These are phyloP conservation scores for Akebia trifoliata DNA, from an alignment of 164 flowering plant genomes.

Conservation along the genomic window DNA sequence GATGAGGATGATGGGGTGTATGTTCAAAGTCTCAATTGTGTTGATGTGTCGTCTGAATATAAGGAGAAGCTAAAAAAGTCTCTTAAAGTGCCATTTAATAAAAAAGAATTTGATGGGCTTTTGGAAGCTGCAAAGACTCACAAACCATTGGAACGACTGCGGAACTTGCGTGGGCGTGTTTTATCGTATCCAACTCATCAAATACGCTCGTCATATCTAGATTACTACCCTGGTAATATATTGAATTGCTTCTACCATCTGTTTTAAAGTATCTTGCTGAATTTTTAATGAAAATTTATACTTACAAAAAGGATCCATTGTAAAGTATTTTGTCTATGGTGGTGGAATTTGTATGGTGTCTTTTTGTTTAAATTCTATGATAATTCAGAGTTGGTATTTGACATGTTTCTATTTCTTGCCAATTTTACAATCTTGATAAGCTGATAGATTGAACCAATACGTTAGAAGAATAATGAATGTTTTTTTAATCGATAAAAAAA, in stretches of 20 bases:
- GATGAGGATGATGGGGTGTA: constrained; percentile 11
- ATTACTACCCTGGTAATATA: constrained; percentile 28
- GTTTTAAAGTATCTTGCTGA: neutral
- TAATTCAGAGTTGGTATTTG: no score
- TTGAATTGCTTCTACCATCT: neutral
- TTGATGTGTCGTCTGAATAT: constrained; percentile 5
- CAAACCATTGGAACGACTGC: constrained; percentile 9
- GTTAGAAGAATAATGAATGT: no score
- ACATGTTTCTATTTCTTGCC: no score
- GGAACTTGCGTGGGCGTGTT: constrained; percentile 23
- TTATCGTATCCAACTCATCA: constrained; percentile 10
- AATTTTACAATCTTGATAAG: no score
- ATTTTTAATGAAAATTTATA: neutral
- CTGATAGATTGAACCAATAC: no score
- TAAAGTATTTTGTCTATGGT: no score
- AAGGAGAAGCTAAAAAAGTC: constrained; percentile 22
- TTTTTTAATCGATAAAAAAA: no score
- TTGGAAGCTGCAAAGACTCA: constrained; percentile 7
- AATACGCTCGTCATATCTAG: constrained; percentile 36
- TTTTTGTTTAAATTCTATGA: no score
- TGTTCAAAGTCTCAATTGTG: constrained; percentile 1
- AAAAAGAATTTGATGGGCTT: constrained; percentile 21
- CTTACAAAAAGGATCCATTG: neutral
- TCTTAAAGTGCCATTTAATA: constrained; percentile 29
- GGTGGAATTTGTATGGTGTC: no score